Evolutionary conservation across 495 filamentous ascomycete species (phyloP).

Genomic region (Echria macrotheca): DNA sequence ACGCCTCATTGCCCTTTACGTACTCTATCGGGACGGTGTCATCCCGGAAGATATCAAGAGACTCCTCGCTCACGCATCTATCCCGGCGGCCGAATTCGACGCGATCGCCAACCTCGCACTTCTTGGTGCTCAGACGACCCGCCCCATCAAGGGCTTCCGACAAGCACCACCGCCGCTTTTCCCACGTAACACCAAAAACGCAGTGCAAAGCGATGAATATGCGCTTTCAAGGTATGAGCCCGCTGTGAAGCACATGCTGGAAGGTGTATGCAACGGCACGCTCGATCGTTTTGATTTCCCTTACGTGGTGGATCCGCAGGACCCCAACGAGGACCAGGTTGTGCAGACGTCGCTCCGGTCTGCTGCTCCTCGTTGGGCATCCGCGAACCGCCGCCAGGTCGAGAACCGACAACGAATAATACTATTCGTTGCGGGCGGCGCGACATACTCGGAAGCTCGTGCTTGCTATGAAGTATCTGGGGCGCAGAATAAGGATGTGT

Average conservation of each 20-base stretch:
- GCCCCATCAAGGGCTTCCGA: constrained; percentile 69
- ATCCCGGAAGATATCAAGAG: constrained; percentile 79
- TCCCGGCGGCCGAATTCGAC: constrained; percentile 66
- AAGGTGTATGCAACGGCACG: constrained; percentile 59
- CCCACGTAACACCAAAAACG: constrained; percentile 50
- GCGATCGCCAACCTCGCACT: constrained; percentile 73
- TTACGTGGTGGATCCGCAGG: constrained; percentile 62
- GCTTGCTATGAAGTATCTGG: constrained; percentile 84
- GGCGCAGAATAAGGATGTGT: constrained; percentile 68
- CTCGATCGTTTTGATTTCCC: constrained; percentile 72
- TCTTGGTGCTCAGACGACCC: constrained; percentile 70
- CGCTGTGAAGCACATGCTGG: constrained; percentile 72
- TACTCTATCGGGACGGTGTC: constrained; percentile 84
- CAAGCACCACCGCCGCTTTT: constrained; percentile 62
- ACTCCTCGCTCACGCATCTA: constrained; percentile 74
- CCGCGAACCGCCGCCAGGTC: constrained; percentile 63
- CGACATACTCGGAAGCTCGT: constrained; percentile 84
- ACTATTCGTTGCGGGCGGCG: constrained; percentile 93
- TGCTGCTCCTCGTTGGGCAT: constrained; percentile 89
- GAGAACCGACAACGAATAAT: constrained; percentile 88
- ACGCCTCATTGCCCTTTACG: constrained; percentile 76
- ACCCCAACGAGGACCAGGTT: constrained; percentile 48
- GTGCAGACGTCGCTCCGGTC: constrained; percentile 77
- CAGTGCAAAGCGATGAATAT: constrained; percentile 55
- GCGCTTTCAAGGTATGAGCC: constrained; percentile 65